Base-by-base conservation (phyloP, 768 basidiomycete genomes). In the Chalciporus chontae region DNA sequence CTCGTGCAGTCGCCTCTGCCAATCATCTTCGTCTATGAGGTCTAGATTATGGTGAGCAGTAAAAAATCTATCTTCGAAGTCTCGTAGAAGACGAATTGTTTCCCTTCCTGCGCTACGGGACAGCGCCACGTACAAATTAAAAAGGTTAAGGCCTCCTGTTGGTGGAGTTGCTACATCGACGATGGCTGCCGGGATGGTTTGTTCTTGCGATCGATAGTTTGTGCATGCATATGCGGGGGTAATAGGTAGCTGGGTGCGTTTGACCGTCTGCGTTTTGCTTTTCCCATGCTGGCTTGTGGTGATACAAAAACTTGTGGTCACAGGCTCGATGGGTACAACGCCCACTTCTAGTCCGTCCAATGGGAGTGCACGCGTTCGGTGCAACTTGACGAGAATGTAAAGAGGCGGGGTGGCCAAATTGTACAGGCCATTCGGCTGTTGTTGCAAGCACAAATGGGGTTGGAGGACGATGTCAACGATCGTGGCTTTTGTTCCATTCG, bases 151-250 rank as follows among this genome's bases (percentile, higher is more conserved):
- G 1, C 40, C 45, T 13, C 66, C 67, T 0, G 57, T 50, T 2
- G 70, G 73, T 10, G 69, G 73, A 40, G 52, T 54, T 7, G 62
- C 63, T 5, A 76, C 67, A 52, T 77, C 73, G 3, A 77, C 66
- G 1, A 76, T 44, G 0, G 71, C 67, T 19, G 57, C 38, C 0
- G 52, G 41, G 1, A 77, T 61, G 1, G 73, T 77, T 51, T 77
- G 74, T 0, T 74, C 76, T 53, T 77, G 74, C 3, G 69, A 56
- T 24, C 64, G 42, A 50, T 74, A 75, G 50, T 76, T 71, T 0
- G 73, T 75, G 57, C 75, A 75, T 0, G 69, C 69, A 50, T 74
- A 76, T 5, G 72, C 72, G 0, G 64, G 54, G 5, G 72, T 73
- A 4, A 74, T 56, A 2, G 71, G 62, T 32, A 61, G 67, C 50